Evolutionary conservation across 768 basidiomycete genomes (phyloP), one percentile per base, ranked within the genome.

Genomic region (Phanerodontia chrysosporium): DNA sequence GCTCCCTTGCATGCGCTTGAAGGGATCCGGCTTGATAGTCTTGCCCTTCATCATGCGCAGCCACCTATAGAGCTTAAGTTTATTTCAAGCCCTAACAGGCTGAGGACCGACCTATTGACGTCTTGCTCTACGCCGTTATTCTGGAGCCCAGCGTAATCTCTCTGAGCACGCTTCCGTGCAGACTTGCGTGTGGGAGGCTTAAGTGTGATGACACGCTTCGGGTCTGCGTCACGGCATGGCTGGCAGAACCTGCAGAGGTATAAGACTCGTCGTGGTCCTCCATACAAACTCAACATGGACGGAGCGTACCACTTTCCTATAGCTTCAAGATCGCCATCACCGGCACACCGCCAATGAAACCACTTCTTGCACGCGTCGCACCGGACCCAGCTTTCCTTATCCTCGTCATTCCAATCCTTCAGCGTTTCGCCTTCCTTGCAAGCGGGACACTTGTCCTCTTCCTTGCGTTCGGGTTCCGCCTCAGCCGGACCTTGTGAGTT

Each of bases 341-440:
- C 87, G 14, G 82, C 87, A 72, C 90, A 92, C 59, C 81, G 76
- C 89, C 90, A 93, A 67, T 92, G 90, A 69, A 84, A 92, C 90
- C 90, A 92, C 29, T 76, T 80, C 72, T 86, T 87, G 76, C 89
- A 92, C 22, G 80, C 80, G 66, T 92, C 91, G 69, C 92, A 95
- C 62, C 84, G 75, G 57, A 94, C 84, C 92, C 92, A 95, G 65
- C 76, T 83, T 62, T 90, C 89, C 69, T 87, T 86, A 61, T 83
- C 80, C 53, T 73, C 76, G 2, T 74, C 66, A 53, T 67, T 68
- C 25, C 69, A 69, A 29, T 73, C 65, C 18, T 71, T 55, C 54
- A 69, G 67, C 10, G 70, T 62, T 39, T 73, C n/a, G n/a, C n/a
- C 68, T 46, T 70, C 69, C 49, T 76, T 75, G 68, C 84, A 86